Evolutionary conservation across 176 grass and related monocot species (phyloP).

Genomic region (Luzula sylvatica): DNA sequence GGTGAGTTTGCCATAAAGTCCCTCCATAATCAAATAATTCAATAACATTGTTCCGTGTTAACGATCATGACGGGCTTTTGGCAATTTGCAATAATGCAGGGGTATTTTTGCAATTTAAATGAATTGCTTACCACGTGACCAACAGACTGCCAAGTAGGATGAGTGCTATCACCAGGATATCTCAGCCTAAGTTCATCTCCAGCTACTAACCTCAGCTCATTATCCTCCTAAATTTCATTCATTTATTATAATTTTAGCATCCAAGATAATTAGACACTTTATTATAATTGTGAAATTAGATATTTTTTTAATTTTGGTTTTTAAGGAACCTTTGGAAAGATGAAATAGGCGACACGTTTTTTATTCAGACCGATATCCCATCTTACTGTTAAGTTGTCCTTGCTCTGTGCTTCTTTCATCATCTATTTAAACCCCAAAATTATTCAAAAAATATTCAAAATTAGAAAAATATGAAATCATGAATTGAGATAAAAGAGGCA

Average conservation of each 20-base stretch:
- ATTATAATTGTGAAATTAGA: neutral
- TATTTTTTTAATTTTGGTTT: constrained; percentile 2
- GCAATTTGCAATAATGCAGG: no score
- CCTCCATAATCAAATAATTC: no score
- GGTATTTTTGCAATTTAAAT: no score
- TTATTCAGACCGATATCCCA: constrained; percentile 99
- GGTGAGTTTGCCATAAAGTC: no score
- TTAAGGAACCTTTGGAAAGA: constrained; percentile 83
- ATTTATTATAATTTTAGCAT: constrained; percentile 9
- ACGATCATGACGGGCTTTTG: no score
- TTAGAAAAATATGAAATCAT: constrained; percentile 6
- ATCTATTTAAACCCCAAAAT: constrained; percentile 36
- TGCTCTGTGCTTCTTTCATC: constrained; percentile 99
- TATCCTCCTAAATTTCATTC: constrained; percentile 76
- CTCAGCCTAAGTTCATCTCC: constrained; percentile 96
- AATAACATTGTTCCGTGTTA: no score
- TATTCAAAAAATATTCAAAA: constrained; percentile 12
- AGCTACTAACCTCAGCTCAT: constrained; percentile 97
- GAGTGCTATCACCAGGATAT: constrained; percentile 77
- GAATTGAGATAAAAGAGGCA: neutral
- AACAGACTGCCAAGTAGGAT: constrained; percentile 98
- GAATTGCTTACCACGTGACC: constrained; percentile 89
- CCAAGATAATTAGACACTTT: constrained; percentile 3
- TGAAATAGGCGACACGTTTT: constrained; percentile 94
- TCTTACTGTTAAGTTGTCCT: constrained; percentile 87